A percentile compares a stretch with the other conserved stretches of the same genome.
Evolutionary conservation across 2,329 filamentous ascomycete genomes (phyloP).

Genomic region (Phaeosphaeria sp.): DNA sequence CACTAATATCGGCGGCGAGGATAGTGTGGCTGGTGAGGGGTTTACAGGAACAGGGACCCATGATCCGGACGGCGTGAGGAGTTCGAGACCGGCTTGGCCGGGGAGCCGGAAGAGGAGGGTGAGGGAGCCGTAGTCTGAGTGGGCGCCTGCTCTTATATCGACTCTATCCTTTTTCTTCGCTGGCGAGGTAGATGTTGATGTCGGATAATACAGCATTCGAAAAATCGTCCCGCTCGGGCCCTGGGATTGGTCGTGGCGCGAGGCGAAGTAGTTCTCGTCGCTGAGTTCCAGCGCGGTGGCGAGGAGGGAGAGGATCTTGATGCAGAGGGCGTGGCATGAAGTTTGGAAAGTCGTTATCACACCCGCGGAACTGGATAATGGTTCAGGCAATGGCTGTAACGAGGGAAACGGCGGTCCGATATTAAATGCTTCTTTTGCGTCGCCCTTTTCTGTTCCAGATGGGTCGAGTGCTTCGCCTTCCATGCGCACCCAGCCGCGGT

Average conservation of each 20-base stretch:
- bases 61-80: constrained; percentile 65
- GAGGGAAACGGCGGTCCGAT: constrained; percentile 72
- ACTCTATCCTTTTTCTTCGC: constrained; percentile 37
- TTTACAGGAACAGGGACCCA: constrained; percentile 58
- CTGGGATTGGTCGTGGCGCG: constrained; percentile 61
- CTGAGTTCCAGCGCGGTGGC: constrained; percentile 73
- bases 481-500: constrained; percentile 89
- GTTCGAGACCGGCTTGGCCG: constrained; percentile 86
- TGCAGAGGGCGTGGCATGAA: constrained; percentile 75
- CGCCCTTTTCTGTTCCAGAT: constrained; percentile 70
- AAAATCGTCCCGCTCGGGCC: constrained; percentile 61
- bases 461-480: constrained; percentile 89
- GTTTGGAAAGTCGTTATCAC: constrained; percentile 72
- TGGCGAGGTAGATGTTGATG: constrained; percentile 6
- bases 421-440: constrained; percentile 87
- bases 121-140: constrained; percentile 81
- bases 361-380: constrained; percentile 65
- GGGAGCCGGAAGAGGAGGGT: constrained; percentile 82
- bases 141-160: constrained; percentile 79
- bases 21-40: constrained; percentile 60
- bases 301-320: constrained; percentile 76
- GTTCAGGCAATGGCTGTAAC: constrained; percentile 75
- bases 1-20: constrained; percentile 60
- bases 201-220: constrained; percentile 61
- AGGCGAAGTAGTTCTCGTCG: constrained; percentile 63